Evolutionary conservation across 2,329 filamentous ascomycete genomes (phyloP).

Genomic region (Fusarium phyllophilum): DNA sequence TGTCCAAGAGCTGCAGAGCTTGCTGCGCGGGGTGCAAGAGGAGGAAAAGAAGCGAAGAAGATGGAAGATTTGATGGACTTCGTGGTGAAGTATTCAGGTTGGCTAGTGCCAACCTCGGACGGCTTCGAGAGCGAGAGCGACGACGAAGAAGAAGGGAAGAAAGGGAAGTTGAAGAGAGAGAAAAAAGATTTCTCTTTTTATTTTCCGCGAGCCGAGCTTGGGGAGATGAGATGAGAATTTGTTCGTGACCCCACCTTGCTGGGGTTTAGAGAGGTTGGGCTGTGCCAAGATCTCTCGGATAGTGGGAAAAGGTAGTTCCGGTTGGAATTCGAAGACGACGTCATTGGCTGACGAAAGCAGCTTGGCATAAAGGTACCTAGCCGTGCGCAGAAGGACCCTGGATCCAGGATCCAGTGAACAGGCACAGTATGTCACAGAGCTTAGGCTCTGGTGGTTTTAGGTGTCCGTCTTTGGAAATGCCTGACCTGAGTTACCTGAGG

Average conservation of each 20-base stretch:
- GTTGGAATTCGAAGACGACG: conserved; percentile 11
- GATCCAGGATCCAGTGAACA: conserved; percentile 15
- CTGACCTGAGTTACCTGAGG: neutral
- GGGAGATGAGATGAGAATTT: conserved; percentile 47
- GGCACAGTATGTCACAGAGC: conserved; percentile 18
- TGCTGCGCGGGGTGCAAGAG: conserved; percentile 68
- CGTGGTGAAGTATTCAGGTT: conserved; percentile 52
- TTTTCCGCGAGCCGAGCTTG: conserved; percentile 41
- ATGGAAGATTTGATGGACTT: conserved; percentile 51
- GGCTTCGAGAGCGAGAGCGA: conserved; percentile 42
- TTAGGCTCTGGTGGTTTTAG: conserved; percentile 15
- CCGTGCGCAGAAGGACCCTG: conserved; percentile 30
- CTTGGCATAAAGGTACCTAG: conserved; percentile 15
- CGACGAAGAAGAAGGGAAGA: conserved; percentile 33
- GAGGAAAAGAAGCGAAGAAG: conserved; percentile 64
- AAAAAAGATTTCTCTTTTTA: conserved; percentile 39
- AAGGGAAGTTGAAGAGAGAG: conserved; percentile 15
- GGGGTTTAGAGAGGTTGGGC: conserved; percentile 42
- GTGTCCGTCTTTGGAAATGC: conserved; percentile 19
- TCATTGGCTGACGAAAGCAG: conserved; percentile 44
- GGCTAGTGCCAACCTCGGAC: conserved; percentile 56
- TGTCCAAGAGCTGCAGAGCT: conserved; percentile 70
- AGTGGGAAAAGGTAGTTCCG: conserved; percentile 30
- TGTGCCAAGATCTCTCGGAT: conserved; percentile 22
- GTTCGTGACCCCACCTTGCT: conserved; percentile 41